phyloP scores from a whole-genome alignment of 192 early-diverging fungal species.

The Linnemannia elongata region DNA sequence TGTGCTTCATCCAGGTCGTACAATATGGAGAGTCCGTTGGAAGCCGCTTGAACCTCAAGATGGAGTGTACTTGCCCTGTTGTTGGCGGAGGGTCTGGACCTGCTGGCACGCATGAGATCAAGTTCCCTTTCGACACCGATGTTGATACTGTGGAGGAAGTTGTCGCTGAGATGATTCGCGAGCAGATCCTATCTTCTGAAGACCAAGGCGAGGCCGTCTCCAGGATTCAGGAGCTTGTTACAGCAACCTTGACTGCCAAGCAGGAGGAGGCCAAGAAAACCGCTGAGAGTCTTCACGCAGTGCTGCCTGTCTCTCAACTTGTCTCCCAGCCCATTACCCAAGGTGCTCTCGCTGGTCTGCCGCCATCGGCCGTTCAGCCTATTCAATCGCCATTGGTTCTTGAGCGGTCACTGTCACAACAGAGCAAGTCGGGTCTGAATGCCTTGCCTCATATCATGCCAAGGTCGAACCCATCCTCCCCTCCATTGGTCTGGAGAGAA shows the following conservation, averaged over 20 bases:
- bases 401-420: neutral
- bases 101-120: conserved; percentile 62
- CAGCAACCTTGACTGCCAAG: neutral
- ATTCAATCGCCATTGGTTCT: neutral
- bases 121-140: conserved; percentile 70
- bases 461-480: conserved; percentile 22
- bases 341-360: neutral
- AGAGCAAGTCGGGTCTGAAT: conserved; percentile 8
- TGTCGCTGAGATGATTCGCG: conserved; percentile 67
- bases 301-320: neutral
- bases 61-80: conserved; percentile 12
- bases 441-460: neutral
- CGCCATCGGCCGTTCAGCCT: neutral
- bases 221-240: conserved; percentile 21
- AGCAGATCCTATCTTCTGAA: conserved; percentile 20
- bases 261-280: neutral
- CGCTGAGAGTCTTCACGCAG: neutral
- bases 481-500: conserved; percentile 20
- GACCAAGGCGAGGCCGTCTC: conserved; percentile 15
- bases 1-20: conserved; percentile 13
- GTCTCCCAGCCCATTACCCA: neutral
- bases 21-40: neutral
- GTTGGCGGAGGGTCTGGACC: neutral
- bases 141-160: conserved; percentile 79
- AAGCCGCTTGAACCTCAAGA: conserved; percentile 8